Evolutionary conservation across 1,139 yeast genomes (phyloP).

Genomic region (Geotrichum candidum): DNA sequence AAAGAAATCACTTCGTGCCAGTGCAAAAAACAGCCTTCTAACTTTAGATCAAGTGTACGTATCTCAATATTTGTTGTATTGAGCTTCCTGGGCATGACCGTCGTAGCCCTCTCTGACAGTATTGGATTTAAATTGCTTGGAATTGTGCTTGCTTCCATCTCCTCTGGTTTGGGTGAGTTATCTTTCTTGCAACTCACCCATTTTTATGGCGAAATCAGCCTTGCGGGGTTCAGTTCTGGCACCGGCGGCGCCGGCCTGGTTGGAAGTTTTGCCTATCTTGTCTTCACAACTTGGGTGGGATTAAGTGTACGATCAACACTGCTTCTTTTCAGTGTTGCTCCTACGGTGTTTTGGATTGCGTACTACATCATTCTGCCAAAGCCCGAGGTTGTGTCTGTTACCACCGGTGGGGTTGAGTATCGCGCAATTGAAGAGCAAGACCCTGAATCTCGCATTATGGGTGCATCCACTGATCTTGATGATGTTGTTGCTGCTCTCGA

Average conservation of each 20-base stretch:
- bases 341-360: slow-evolving; percentile 41
- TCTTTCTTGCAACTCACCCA: slow-evolving; percentile 85
- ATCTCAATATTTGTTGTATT: slow-evolving; percentile 50
- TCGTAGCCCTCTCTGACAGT: slow-evolving; percentile 46
- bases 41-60: slow-evolving; percentile 33
- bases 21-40: background rate
- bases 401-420: slow-evolving; percentile 8
- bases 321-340: slow-evolving; percentile 43
- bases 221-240: slow-evolving; percentile 88
- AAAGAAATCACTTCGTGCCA: background rate
- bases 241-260: slow-evolving; percentile 92
- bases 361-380: slow-evolving; percentile 37
- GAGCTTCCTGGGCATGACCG: slow-evolving; percentile 70
- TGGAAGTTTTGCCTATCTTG: slow-evolving; percentile 60
- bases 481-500: background rate
- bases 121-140: slow-evolving; percentile 51
- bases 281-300: slow-evolving; percentile 50
- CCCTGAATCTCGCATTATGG: background rate
- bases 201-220: slow-evolving; percentile 45
- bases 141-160: slow-evolving; percentile 70
- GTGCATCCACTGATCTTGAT: background rate
- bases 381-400: slow-evolving; percentile 2
- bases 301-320: slow-evolving; percentile 44
- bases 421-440: slow-evolving; percentile 5
- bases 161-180: slow-evolving; percentile 87